phyloP scores from a whole-genome alignment of 257 asterid genomes.

The Perilla frutescens region DNA sequence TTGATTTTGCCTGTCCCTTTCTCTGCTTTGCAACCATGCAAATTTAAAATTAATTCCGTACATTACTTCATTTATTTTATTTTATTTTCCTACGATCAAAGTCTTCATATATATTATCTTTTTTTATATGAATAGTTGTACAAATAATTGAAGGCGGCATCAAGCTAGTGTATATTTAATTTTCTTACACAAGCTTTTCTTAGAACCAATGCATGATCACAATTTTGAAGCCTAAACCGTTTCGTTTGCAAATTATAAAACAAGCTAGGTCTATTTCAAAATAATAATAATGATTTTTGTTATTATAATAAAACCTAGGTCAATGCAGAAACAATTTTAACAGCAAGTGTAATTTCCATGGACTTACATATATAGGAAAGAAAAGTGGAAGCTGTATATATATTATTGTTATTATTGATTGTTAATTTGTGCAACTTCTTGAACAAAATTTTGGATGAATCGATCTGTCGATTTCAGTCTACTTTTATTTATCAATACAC shows the following conservation, averaged over 20 bases:
- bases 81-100: not conserved
- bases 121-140: not conserved
- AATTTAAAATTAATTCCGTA: constrained; percentile 16
- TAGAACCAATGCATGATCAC: constrained; percentile 16
- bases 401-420: no score
- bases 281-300: no score
- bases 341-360: no score
- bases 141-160: not conserved
- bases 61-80: not conserved
- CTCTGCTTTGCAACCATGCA: constrained; percentile 35
- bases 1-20: constrained; percentile 34
- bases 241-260: constrained; percentile 10
- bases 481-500: not conserved
- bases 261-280: no score
- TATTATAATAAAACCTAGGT: no score
- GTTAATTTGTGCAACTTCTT: no score
- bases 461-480: no score
- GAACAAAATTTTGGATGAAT: no score
- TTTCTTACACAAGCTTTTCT: not conserved
- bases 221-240: constrained; percentile 7
- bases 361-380: no score
- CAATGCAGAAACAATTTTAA: no score
- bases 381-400: no score
- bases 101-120: not conserved
- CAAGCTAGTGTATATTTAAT: not conserved